Conservation (phyloP, 208 protist genomes). For the Entamoeba moshkovskii region DNA sequence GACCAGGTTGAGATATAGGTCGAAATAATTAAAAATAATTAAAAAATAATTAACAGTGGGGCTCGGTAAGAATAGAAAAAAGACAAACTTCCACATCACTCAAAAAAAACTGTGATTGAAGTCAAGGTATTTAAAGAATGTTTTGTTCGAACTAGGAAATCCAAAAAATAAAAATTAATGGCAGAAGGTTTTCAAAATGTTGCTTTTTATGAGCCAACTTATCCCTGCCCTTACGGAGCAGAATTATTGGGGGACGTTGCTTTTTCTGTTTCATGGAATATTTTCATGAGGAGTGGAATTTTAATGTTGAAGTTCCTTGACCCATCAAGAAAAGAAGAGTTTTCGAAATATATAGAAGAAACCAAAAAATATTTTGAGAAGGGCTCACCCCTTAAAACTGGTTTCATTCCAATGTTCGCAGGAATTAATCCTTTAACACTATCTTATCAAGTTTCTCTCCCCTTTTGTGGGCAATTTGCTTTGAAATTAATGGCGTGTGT, state of each 20-base stretch:
- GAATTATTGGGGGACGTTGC: background rate
- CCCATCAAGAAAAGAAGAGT: background rate
- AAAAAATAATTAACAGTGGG: too few species aligned
- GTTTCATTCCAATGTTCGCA: background rate
- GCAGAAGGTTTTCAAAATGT: background rate
- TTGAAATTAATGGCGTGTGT: slow-evolving; percentile 1
- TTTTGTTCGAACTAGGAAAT: too few species aligned
- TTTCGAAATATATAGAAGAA: background rate
- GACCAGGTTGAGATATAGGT: too few species aligned
- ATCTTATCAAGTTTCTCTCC: background rate
- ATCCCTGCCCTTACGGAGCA: background rate
- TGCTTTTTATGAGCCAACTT: background rate
- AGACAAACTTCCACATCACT: too few species aligned
- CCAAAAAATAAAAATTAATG: too few species aligned
- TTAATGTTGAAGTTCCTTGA: background rate
- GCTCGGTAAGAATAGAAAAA: too few species aligned
- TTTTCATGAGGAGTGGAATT: background rate
- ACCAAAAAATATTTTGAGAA: background rate
- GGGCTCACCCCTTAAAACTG: background rate
- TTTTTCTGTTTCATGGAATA: background rate
- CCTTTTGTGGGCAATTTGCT: background rate
- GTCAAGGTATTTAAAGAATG: too few species aligned
- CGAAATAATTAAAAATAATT: too few species aligned
- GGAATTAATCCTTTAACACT: background rate
- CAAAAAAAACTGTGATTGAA: too few species aligned